A percentile compares a stretch with the other conserved stretches of the same genome.
Evolutionary conservation across 2,329 filamentous ascomycete species (phyloP).

Genomic region (Monosporascus sp.): DNA sequence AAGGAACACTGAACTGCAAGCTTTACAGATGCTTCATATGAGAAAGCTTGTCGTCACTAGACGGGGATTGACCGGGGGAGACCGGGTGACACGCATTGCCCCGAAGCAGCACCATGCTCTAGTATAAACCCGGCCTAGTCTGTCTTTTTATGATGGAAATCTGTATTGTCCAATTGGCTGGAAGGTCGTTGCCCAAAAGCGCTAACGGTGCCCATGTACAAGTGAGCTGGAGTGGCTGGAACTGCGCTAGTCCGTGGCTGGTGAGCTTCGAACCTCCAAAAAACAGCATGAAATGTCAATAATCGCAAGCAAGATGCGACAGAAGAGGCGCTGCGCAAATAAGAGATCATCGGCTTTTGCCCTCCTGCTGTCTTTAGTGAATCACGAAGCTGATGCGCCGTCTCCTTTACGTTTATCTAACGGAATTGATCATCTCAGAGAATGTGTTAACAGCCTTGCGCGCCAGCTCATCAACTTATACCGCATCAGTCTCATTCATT

Average conservation of each 20-base stretch:
- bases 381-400: too few relatives aligned
- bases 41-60: too few relatives aligned
- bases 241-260: constrained; percentile 12
- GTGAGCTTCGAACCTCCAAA: constrained; percentile 23
- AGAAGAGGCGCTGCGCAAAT: background rate
- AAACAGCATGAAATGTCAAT: constrained; percentile 15
- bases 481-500: too few relatives aligned
- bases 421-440: too few relatives aligned
- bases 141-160: constrained; percentile 1
- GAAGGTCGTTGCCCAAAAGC: constrained; percentile 12
- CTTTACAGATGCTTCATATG: too few relatives aligned
- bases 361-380: too few relatives aligned
- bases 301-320: constrained; percentile 9
- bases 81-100: background rate
- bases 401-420: too few relatives aligned
- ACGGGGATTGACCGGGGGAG: too few relatives aligned
- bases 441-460: too few relatives aligned
- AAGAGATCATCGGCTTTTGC: too few relatives aligned
- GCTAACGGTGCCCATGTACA: constrained; percentile 11
- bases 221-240: constrained; percentile 11
- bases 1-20: too few relatives aligned
- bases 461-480: too few relatives aligned
- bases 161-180: constrained; percentile 19
- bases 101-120: background rate
- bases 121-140: constrained; percentile 15